Base-by-base conservation (phyloP, 179 eudicot genomes). In the Gypsophila paniculata region DNA sequence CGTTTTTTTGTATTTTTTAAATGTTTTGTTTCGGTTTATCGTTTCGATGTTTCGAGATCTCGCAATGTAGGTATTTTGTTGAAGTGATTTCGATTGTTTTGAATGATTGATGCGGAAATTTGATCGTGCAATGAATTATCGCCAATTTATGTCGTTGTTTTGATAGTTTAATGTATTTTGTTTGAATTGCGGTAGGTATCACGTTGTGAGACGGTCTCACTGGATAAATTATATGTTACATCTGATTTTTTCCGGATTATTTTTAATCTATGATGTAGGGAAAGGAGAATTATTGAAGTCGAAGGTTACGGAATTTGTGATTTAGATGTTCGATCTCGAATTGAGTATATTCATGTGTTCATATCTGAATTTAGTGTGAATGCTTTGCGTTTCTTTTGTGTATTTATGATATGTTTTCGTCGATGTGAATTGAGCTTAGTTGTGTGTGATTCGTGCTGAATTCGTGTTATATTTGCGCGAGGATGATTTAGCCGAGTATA, bases 41-140 rank as follows among this genome's bases (percentile, higher is more conserved):
- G 34, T 61, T 18, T 18, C 21, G 15, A 6, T 69, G 8, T 19
- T 68, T 61, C 18, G 71, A 44, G 76, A 75, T 79, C 78, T 75
- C 14, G 14, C 55, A 75, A 75, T 79, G 82, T 55, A 54, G 76
- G 70, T 14, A 13, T 73, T 53, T 12, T 38, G 58, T 18, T 54
- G 25, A 4, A 19, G 22, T 54, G 8, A 21, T 54, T 54, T 8
- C 1, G n/a, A 54, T 54, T 54, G 22, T 54, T n/a, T 64, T n/a
- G 1, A 12, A 26, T 38, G 34, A 8, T 46, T 1, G 34, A 53
- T 53, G 12, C 21, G 36, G 42, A 32, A n/a, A 7, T 34, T 52
- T 49, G 57, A 49, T 64, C 25, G 52, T 67, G 61, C 22, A n/a
- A 34, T 14, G 11, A 57, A 61, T 48, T 21, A 54, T 29, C 34